Conservation (phyloP, 257 asterid species). For the Przewalskia tangutica region DNA sequence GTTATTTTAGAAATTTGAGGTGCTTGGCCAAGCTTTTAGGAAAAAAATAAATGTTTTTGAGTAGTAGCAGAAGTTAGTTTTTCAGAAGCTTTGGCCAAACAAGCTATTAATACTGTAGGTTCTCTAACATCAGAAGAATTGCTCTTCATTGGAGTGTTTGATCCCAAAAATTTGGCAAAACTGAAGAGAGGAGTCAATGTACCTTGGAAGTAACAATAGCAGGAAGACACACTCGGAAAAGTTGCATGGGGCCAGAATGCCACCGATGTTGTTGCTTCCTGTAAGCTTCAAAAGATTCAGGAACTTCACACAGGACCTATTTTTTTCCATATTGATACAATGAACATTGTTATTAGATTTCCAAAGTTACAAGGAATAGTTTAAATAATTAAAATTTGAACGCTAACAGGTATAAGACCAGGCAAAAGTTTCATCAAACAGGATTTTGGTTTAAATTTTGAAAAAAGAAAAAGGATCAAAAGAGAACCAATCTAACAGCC, state of each 20-base stretch:
- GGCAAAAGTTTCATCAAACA: not conserved
- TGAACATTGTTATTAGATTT: not conserved
- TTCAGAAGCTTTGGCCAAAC: no score
- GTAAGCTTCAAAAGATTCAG: conserved; percentile 67
- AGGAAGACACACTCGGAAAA: conserved; percentile 58
- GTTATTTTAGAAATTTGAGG: no score
- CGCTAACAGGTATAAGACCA: not conserved
- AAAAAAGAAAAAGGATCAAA: not conserved
- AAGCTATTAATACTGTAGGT: not conserved
- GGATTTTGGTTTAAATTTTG: not conserved
- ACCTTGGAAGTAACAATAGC: conserved; percentile 55
- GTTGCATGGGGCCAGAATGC: conserved; percentile 87
- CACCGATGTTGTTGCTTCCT: conserved; percentile 71
- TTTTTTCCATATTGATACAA: not conserved
- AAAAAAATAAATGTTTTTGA: no score
- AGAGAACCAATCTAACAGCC: not conserved
- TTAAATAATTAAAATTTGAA: not conserved
- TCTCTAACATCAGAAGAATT: not conserved
- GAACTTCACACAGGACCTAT: conserved; percentile 64
- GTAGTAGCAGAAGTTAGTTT: no score
- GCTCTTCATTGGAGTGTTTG: not conserved
- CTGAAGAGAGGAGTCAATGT: not conserved
- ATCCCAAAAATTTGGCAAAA: not conserved
- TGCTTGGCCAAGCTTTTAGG: no score
- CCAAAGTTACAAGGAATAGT: not conserved